Conservation (phyloP, 108 stramenopile genomes). For the Discostella stelligeroides region DNA sequence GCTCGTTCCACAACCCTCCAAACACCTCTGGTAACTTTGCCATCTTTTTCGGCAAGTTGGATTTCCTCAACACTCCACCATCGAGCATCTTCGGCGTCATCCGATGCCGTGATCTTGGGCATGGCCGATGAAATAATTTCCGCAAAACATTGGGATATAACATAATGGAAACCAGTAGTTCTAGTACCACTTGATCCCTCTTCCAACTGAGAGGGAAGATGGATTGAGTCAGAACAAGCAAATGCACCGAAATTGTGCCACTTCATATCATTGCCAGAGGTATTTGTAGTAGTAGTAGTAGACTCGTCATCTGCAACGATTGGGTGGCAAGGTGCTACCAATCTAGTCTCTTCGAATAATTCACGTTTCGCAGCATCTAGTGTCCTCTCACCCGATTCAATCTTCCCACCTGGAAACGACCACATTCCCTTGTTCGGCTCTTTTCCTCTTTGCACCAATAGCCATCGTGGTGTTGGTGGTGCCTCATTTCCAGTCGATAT, state of each 20-base stretch:
- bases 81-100: constrained; percentile 52
- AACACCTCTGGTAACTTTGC: constrained; percentile 36
- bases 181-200: background rate
- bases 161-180: constrained; percentile 34
- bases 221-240: constrained; percentile 53
- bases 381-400: constrained; percentile 64
- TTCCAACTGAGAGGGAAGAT: constrained; percentile 1
- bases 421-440: constrained; percentile 71
- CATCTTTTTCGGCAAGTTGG: constrained; percentile 22
- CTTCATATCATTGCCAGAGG: constrained; percentile 13
- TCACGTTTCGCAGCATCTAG: constrained; percentile 61
- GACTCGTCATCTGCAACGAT: background rate
- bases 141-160: constrained; percentile 53
- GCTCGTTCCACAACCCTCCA: constrained; percentile 33
- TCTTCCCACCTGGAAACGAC: constrained; percentile 73
- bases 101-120: constrained; percentile 34
- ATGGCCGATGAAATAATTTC: constrained; percentile 15
- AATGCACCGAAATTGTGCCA: constrained; percentile 52
- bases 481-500: too few species aligned
- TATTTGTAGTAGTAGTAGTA: too few species aligned
- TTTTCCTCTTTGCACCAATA: constrained; percentile 68
- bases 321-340: constrained; percentile 10
- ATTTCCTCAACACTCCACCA: constrained; percentile 48
- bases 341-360: constrained; percentile 64
- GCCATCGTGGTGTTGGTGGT: constrained; percentile 32